Evolutionary conservation across 106 monocot genomes (phyloP).

Genomic region (Alisma plantagoaquatica): DNA sequence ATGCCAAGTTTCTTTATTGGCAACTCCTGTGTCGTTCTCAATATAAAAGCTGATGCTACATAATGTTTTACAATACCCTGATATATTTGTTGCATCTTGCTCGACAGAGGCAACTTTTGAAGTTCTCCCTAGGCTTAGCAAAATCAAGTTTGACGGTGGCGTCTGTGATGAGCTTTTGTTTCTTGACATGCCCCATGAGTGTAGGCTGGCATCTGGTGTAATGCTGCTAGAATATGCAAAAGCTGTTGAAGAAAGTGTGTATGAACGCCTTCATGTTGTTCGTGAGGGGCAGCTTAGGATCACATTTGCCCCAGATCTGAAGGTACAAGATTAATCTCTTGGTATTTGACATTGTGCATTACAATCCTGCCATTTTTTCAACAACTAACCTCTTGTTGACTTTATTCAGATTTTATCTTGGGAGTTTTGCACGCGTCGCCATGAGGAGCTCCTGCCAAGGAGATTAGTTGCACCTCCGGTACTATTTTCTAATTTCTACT

Average conservation of each 20-base stretch:
- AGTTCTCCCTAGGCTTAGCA: constrained; percentile 78
- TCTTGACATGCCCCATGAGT: constrained; percentile 77
- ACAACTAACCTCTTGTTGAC: background rate
- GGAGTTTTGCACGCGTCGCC: constrained; percentile 89
- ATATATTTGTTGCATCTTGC: background rate
- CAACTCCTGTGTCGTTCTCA: no score
- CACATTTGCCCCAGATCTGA: constrained; percentile 83
- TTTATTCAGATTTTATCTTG: constrained; percentile 78
- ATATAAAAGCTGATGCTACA: no score
- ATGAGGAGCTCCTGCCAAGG: constrained; percentile 83
- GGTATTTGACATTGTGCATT: background rate
- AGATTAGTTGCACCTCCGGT: constrained; percentile 91
- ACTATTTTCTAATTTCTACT: background rate
- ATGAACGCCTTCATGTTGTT: constrained; percentile 81
- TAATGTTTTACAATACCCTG: background rate
- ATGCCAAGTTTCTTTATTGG: no score
- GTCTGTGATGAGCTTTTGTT: constrained; percentile 73
- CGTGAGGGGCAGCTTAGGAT: constrained; percentile 86
- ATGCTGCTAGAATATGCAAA: constrained; percentile 88
- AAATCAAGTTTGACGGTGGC: constrained; percentile 92
- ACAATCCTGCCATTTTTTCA: background rate
- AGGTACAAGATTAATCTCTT: constrained; percentile 29
- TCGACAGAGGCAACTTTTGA: constrained; percentile 80
- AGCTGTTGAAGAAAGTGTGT: constrained; percentile 81
- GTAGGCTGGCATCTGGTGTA: constrained; percentile 46